Evolutionary conservation across 2,329 filamentous ascomycete genomes (phyloP), one percentile per base, ranked within the genome.

Genomic region (Ustulina deusta): DNA sequence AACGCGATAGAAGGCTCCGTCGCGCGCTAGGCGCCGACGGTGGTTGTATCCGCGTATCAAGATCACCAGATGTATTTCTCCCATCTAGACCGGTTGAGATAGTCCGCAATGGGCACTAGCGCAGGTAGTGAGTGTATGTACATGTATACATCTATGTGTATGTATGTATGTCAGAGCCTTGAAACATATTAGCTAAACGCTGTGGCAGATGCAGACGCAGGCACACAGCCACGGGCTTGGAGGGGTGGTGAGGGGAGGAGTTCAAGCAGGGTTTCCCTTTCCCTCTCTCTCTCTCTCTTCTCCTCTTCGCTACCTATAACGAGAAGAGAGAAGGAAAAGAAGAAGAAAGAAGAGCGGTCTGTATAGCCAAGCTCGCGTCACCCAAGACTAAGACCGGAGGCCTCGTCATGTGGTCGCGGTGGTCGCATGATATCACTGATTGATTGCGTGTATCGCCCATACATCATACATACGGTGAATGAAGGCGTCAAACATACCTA

Each of bases 331-430:
- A 29, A 52, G n/a, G 36, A 32, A 40, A 15, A 49, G 9, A 20
- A 38, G 44, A 1, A 38, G 25, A 6, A 46, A 46, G 42, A 65
- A 69, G 36, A 54, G 67, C 67, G 67, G 67, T 69, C 63, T 64
- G 64, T 29, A 51, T 36, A 48, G 48, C 59, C 40, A 56, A 60
- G 57, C 17, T n/a, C n/a, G 9, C 22, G 32, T 40, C 44, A 29
- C 20, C 46, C 27, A 5, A 52, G n/a, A 44, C 46, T 17, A 42
- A 56, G 29, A 38, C 46, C n/a, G 66, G 66, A 65, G 66, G 66
- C 66, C 66, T 68, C 62, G 62, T 65, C 56, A 60, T 61, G 63
- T 61, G 51, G 22, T 27, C 29, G 52, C 51, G 15, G 7, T 46
- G 29, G 40, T 57, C 42, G 32, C 25, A 64, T 65, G 61, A 68